Base-by-base conservation (phyloP, 129 eudicot genomes). In the Centrapalus pauciflorus region DNA sequence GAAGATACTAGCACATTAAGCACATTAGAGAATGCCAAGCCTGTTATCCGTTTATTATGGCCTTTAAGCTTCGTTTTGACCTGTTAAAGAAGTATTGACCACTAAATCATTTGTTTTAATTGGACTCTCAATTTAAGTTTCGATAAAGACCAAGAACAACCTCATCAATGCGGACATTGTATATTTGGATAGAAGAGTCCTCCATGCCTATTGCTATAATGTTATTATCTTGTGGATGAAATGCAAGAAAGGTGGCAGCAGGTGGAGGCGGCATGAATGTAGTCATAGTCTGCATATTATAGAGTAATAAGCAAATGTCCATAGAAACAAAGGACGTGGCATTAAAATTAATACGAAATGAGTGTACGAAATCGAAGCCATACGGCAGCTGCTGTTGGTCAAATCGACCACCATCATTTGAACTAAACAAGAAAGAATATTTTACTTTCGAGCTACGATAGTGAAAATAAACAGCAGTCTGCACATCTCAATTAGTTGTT, bases 181-280 rank as follows among this genome's bases (percentile, higher is more conserved):
- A 90, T 40, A 90, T 86, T 64, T 90, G 97, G 52, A 90, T 90
- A 55, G 97, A 73, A 21, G 95, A 86, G 71, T 90, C 97, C 40
- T 83, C 95, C 97, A 90, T 90, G 80, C 97, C 97, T 49, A 90
- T 84, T 34, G 95, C 97, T 67, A 90, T 86, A 64, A 90, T 80
- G 66, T 90, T 90, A 66, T 90, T 90, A 67, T 90, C 97, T 61
- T 86, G 95, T 10, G 97, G 97, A 77, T 90, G 95, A 45, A 90
- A 90, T 28, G 97, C 97, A 63, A 90, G 69, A 77, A 86, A 90
- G 50, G 97, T 86, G 29, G 95, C 97, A 4, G 95, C 97, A 55
- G 97, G 97, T 46, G 97, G 95, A 51, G 97, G 88, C 1, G 97
- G 88, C 95, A 90, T 90, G 79, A 83, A 90, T 38, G 90, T 90